These are phyloP conservation scores for Neohortaea acidophila DNA, from an alignment of 495 filamentous ascomycete species.

Conservation along the genomic window DNA sequence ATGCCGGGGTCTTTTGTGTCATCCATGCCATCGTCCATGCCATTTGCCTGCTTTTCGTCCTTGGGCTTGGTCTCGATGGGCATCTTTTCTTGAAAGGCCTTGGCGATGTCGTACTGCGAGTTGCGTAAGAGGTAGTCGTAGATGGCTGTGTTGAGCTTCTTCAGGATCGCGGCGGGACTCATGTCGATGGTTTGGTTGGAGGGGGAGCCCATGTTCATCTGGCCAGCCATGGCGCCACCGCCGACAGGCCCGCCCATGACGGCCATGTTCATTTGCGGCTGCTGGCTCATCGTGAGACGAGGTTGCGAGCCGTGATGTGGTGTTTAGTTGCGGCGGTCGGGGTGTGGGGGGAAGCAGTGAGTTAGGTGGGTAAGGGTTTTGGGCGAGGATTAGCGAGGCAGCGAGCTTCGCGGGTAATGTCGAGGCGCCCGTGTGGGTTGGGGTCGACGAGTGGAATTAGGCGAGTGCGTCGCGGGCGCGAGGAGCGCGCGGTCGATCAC, in stretches of 20 bases:
- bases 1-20: slow-evolving; percentile 57
- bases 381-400: too few relatives aligned
- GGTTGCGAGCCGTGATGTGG: neutral
- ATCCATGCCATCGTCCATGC: slow-evolving; percentile 70
- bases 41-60: slow-evolving; percentile 36
- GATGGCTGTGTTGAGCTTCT: slow-evolving; percentile 75
- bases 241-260: slow-evolving; percentile 20
- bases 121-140: slow-evolving; percentile 90
- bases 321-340: too few relatives aligned
- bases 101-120: slow-evolving; percentile 64
- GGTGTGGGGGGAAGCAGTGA: too few relatives aligned
- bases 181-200: slow-evolving; percentile 1
- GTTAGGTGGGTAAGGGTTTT: too few relatives aligned
- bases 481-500: too few relatives aligned
- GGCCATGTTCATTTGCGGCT: slow-evolving; percentile 18
- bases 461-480: too few relatives aligned
- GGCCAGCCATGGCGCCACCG: slow-evolving; percentile 4
- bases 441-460: too few relatives aligned
- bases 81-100: slow-evolving; percentile 50
- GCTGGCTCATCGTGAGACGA: slow-evolving; percentile 17
- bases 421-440: too few relatives aligned
- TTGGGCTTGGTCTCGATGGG: slow-evolving; percentile 8
- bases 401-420: too few relatives aligned
- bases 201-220: slow-evolving; percentile 10
- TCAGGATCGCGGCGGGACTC: slow-evolving; percentile 3